Evolutionary conservation across 1,284 basidiomycete genomes (phyloP).

Genomic region (Laetiporus sulphureus): DNA sequence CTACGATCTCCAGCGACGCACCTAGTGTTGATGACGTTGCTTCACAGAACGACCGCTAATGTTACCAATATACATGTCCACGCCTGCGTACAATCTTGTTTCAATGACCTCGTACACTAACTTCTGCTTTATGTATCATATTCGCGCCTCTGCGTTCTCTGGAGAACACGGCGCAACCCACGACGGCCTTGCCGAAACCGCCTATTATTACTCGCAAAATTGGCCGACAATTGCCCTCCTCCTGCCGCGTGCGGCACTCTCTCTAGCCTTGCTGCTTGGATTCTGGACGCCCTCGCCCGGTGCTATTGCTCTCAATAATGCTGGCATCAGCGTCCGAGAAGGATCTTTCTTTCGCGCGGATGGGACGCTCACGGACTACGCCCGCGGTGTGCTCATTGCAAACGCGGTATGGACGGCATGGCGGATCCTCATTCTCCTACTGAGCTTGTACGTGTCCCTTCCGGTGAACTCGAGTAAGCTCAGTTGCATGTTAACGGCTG

Average conservation of each 20-base stretch:
- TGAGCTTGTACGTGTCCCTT: slow-evolving; percentile 49
- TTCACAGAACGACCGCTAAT: slow-evolving; percentile 79
- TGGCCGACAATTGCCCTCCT: slow-evolving; percentile 69
- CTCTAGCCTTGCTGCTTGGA: slow-evolving; percentile 58
- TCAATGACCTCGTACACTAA: slow-evolving; percentile 73
- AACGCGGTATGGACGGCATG: slow-evolving; percentile 75
- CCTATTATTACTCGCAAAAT: slow-evolving; percentile 76
- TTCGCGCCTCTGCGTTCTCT: slow-evolving; percentile 61
- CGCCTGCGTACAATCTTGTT: slow-evolving; percentile 66
- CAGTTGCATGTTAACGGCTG: slow-evolving; percentile 1
- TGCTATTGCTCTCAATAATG: slow-evolving; percentile 39
- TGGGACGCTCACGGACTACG: slow-evolving; percentile 66
- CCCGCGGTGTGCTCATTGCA: slow-evolving; percentile 65
- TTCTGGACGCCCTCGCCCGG: slow-evolving; percentile 49
- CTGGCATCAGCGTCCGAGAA: slow-evolving; percentile 50
- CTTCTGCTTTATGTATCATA: slow-evolving; percentile 77
- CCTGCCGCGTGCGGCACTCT: slow-evolving; percentile 73
- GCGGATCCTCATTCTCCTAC: slow-evolving; percentile 55
- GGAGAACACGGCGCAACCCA: slow-evolving; percentile 47
- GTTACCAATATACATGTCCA: slow-evolving; percentile 75
- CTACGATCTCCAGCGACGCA: too few species aligned
- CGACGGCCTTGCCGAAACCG: slow-evolving; percentile 71
- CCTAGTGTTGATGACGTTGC: too few species aligned
- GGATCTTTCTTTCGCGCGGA: slow-evolving; percentile 63
- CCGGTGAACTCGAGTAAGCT: not conserved